Evolutionary conservation across 441 rosid genomes (phyloP), one percentile per base, ranked within the genome.

Genomic region (Euphorbia celastroides): DNA sequence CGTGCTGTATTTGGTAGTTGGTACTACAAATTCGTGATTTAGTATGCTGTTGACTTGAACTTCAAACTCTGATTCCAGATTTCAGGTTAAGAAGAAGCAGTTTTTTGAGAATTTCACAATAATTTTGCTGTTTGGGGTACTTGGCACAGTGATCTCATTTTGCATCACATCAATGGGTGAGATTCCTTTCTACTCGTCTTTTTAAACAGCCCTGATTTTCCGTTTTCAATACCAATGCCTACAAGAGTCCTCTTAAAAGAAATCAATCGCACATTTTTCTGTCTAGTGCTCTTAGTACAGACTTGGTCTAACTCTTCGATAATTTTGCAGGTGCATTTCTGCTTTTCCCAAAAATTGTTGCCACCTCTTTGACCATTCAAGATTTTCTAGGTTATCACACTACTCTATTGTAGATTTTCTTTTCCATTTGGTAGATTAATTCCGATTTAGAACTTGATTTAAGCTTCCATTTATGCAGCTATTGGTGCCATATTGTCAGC

Each of bases 1-100:
- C 44, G 25, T 55, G 46, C 19, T 30, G 22, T n/a, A 22, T 23
- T 70, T 14, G n/a, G n/a, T n/a, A n/a, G n/a, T n/a, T n/a, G 14
- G 52, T 25, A 57, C 19, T 1, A 32, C 68, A 57, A 69, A 54
- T 54, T 25, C 9, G 42, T 41, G 42, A 20, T 20, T 63, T n/a
- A 50, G 44, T 50, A 25, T 52, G 22, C 28, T 23, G 59, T 27
- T 57, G 58, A 27, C 22, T 66, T 52, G 62, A 25, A 41, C 75
- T 69, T 38, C 46, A 51, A 69, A 56, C 5, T 68, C 56, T 75
- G 57, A 17, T 70, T 80, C 27, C 81, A 88, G 95, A 65, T 86
- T 88, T 75, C 92, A 88, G 82, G 95, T 88, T 57, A 86, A 88
- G 79, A 88, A 86, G 66, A 88, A 88, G 77, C 86, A 79, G 54